Evolutionary conservation across 2,329 filamentous ascomycete species (phyloP).

Genomic region (Rutstroemia sp.): DNA sequence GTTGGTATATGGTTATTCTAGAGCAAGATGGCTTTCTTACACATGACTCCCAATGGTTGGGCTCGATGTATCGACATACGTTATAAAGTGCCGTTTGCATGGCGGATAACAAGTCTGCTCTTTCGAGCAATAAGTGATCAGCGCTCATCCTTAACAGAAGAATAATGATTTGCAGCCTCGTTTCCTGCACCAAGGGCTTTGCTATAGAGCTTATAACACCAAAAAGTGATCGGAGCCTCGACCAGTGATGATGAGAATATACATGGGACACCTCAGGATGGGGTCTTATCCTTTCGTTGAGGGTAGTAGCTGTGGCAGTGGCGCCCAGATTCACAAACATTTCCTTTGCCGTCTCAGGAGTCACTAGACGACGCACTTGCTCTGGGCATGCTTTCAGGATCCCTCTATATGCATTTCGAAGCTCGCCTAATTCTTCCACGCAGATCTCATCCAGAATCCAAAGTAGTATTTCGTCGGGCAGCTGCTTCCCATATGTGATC

Average conservation of each 20-base stretch:
- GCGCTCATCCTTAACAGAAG: constrained; percentile 48
- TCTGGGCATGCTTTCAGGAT: constrained; percentile 39
- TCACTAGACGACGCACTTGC: constrained; percentile 39
- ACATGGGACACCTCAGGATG: constrained; percentile 13
- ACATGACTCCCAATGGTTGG: constrained; percentile 30
- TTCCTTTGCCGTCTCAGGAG: constrained; percentile 37
- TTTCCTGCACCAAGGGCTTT: constrained; percentile 22
- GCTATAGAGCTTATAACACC: constrained; percentile 18
- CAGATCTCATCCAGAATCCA: constrained; percentile 60
- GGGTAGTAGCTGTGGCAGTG: constrained; percentile 36
- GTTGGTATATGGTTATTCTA: constrained; percentile 4
- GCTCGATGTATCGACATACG: constrained; percentile 38
- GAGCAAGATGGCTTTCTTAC: constrained; percentile 29
- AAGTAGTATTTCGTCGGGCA: constrained; percentile 57
- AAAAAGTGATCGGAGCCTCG: constrained; percentile 19
- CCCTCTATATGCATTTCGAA: constrained; percentile 54
- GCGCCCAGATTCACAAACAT: constrained; percentile 56
- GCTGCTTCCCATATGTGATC: constrained; percentile 33
- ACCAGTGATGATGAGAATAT: constrained; percentile 25
- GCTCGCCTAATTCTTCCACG: constrained; percentile 44
- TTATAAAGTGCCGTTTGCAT: constrained; percentile 38
- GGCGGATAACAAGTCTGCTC: constrained; percentile 33
- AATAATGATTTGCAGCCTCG: constrained; percentile 33
- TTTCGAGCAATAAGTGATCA: constrained; percentile 42
- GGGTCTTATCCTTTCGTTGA: constrained; percentile 18